phyloP scores from a whole-genome alignment of 192 early-diverging fungal species.

The Oehlia diaphana region DNA sequence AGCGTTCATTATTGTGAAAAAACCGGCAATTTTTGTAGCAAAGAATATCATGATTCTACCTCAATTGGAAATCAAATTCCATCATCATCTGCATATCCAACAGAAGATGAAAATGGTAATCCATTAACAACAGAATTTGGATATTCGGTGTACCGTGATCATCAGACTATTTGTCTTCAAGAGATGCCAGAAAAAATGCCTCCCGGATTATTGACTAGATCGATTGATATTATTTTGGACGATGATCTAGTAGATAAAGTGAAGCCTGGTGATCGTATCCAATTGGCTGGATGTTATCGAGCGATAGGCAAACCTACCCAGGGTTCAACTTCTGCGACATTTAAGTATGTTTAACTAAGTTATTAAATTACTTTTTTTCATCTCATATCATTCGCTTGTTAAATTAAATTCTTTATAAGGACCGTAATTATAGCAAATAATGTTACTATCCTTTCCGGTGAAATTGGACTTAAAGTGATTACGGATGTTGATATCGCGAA shows the following conservation, averaged over 20 bases:
- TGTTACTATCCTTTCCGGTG: constrained; percentile 68
- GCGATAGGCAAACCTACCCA: constrained; percentile 79
- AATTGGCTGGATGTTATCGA: constrained; percentile 90
- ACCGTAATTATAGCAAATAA: constrained; percentile 89
- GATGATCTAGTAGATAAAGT: constrained; percentile 94
- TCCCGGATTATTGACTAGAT: constrained; percentile 89
- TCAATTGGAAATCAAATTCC: constrained; percentile 68
- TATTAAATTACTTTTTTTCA: not conserved
- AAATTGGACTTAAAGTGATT: constrained; percentile 67
- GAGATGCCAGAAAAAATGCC: constrained; percentile 99
- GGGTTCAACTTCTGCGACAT: constrained; percentile 76
- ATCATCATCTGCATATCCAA: constrained; percentile 85
- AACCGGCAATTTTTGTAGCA: constrained; percentile 75
- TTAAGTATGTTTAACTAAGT: constrained; percentile 54
- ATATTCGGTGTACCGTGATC: constrained; percentile 83
- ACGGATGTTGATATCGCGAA: constrained; percentile 85
- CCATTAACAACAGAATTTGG: constrained; percentile 93
- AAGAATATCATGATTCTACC: constrained; percentile 87
- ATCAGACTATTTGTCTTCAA: constrained; percentile 91
- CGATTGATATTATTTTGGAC: constrained; percentile 92
- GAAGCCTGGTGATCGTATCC: constrained; percentile 96
- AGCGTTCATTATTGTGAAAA: constrained; percentile 93
- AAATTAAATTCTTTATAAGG: constrained; percentile 34
- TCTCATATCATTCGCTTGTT: not conserved
- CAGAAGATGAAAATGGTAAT: constrained; percentile 92